These are phyloP conservation scores for Tulasnella calospora DNA, from an alignment of 768 basidiomycete genomes.

Conservation along the genomic window DNA sequence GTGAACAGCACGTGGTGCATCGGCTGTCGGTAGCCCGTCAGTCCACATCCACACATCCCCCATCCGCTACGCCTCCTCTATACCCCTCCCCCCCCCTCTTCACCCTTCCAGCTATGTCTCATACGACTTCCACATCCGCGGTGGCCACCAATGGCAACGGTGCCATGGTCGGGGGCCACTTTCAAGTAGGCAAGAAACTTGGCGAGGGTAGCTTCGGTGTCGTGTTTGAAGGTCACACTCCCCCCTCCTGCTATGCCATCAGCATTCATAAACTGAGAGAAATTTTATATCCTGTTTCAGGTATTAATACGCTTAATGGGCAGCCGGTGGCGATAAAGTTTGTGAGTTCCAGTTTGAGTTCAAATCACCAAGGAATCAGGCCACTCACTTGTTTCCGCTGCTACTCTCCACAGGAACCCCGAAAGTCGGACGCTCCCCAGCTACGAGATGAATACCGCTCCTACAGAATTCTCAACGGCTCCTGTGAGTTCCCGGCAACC, in stretches of 20 bases:
- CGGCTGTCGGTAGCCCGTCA: not conserved
- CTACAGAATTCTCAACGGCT: constrained; percentile 89
- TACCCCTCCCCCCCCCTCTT: not conserved
- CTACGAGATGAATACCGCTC: constrained; percentile 95
- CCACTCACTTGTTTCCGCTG: constrained; percentile 19
- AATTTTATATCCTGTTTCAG: constrained; percentile 40
- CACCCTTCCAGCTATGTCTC: not conserved
- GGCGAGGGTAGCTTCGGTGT: constrained; percentile 99
- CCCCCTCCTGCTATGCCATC: not conserved
- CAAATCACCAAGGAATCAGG: not conserved
- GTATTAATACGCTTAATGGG: constrained; percentile 72
- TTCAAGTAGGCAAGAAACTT: constrained; percentile 90
- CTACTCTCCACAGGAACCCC: constrained; percentile 61
- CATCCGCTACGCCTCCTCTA: not conserved
- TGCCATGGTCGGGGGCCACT: constrained; percentile 42
- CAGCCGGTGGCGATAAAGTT: constrained; percentile 95
- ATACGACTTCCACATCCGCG: not conserved
- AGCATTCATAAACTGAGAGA: not conserved
- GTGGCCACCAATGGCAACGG: constrained; percentile 18
- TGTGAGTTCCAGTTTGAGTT: constrained; percentile 46
- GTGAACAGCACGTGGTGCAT: not conserved
- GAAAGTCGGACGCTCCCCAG: constrained; percentile 98
- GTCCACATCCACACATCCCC: not conserved
- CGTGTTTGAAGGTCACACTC: constrained; percentile 79
- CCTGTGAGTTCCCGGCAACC: constrained; percentile 52